phyloP scores from a whole-genome alignment of 176 grass and related monocot genomes.

The Cenchrus purpureus region DNA sequence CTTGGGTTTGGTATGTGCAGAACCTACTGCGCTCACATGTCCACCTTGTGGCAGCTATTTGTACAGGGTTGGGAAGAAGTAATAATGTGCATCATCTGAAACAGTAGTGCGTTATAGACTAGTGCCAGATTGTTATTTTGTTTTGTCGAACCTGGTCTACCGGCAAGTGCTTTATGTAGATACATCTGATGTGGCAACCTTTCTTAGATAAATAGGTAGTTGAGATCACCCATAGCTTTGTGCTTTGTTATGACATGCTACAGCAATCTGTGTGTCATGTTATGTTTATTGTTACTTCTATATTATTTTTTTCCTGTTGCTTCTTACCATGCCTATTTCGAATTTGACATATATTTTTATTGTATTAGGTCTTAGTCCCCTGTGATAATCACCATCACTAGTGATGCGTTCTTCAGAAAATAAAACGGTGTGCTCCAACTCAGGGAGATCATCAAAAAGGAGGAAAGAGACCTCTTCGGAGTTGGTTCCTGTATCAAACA shows the following conservation, averaged over 20 bases:
- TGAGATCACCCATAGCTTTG: slow-evolving; percentile 5
- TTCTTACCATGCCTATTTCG: slow-evolving; percentile 6
- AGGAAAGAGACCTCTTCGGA: slow-evolving; percentile 39
- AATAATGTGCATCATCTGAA: not conserved
- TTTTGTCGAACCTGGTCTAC: not conserved
- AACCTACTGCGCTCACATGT: not conserved
- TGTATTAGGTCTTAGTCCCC: slow-evolving; percentile 25
- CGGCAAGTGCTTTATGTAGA: not conserved
- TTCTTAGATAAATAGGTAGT: not conserved
- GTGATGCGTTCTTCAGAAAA: slow-evolving; percentile 66
- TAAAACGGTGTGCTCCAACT: slow-evolving; percentile 49
- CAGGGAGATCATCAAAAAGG: slow-evolving; percentile 44
- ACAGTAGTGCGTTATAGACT: not conserved
- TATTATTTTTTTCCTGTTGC: not conserved
- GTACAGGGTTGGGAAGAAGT: not conserved
- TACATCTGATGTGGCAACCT: not conserved
- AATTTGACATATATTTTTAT: slow-evolving; percentile 25
- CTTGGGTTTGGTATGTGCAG: not conserved
- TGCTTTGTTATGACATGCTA: too few species aligned
- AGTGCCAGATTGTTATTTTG: too few species aligned
- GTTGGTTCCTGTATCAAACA: slow-evolving; percentile 43
- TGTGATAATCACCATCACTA: slow-evolving; percentile 7
- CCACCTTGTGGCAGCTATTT: not conserved
- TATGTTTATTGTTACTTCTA: slow-evolving; percentile 11
- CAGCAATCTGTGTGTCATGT: slow-evolving; percentile 1